Base-by-base conservation (phyloP, 257 asterid genomes). In the Solanum ossicruentum region DNA sequence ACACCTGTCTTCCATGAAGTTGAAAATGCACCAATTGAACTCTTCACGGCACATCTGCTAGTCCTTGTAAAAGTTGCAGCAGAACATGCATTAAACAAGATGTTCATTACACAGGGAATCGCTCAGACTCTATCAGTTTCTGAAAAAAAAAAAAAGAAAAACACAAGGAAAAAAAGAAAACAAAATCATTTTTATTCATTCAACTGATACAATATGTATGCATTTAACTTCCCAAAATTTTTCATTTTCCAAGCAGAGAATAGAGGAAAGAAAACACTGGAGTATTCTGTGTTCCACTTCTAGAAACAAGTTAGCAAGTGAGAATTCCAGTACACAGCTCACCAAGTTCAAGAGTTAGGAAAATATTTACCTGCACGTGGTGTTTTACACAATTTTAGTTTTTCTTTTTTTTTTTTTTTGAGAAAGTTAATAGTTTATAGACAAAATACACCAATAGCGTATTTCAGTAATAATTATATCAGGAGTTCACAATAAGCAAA, bases 51-150 rank as follows among this genome's bases (percentile, higher is more conserved):
- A 70, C 84, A 82, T 90, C 54, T 85, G 82, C 89, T 84, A 72
- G 89, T 86, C 87, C 88, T 89, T 47, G 92, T 87, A 77, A 92
- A 83, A 80, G 90, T 73, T 67, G 89, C 89, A 39, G 93, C 80
- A 41, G 89, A 87, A 85, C 91, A 91, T 85, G 92, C 91, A 87
- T 91, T 91, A 86, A 94, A 91, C 95, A 90, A 89, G 86, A 92
- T 78, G 88, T 86, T 90, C 98, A 95, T 95, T 90, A 91, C 94
- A 91, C 79, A 86, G 85, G 73, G 39, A 72, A 84, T 86, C 71
- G 84, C 86, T 73, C 78, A 82, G 47, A 69, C 21, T 12, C 78
- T 45, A 73, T 78, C 78, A 60, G 78, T 82, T 28, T 43, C 75
- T 63, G 57, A 11, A 82, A 32, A 61, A 61, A 15, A 11, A 82